Conservation (phyloP, 345 rosid genomes). For the Angophora floribunda region DNA sequence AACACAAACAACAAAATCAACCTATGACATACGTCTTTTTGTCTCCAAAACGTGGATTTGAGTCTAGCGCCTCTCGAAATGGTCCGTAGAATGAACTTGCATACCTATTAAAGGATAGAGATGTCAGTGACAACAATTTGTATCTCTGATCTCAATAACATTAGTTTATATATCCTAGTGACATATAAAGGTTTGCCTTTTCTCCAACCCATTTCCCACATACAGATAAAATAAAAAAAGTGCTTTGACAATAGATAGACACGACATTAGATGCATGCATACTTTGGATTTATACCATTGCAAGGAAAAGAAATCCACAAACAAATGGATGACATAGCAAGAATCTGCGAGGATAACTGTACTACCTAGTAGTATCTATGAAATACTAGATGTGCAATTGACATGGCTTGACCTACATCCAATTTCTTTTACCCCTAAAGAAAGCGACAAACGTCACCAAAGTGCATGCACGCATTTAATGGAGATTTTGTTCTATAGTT, state of each 20-base stretch:
- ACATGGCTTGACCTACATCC: not conserved
- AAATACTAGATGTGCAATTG: not conserved
- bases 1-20: not conserved
- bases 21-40: constrained; percentile 61
- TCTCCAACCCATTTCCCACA: not conserved
- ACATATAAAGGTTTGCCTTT: not conserved
- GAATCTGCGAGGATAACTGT: not conserved
- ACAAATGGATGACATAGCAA: not conserved
- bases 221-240: not conserved
- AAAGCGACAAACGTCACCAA: not conserved
- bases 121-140: not conserved
- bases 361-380: not conserved
- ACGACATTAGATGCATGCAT: not conserved
- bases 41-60: constrained; percentile 93
- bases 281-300: not conserved
- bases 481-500: not conserved
- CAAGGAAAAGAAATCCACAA: not conserved
- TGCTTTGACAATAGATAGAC: not conserved
- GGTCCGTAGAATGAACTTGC: constrained; percentile 98
- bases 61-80: constrained; percentile 86
- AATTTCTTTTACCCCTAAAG: not conserved
- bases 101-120: constrained; percentile 35
- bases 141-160: not conserved
- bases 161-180: not conserved
- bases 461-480: not conserved